Evolutionary conservation across 176 grass and related monocot species (phyloP).

Genomic region (Oryza nivara): DNA sequence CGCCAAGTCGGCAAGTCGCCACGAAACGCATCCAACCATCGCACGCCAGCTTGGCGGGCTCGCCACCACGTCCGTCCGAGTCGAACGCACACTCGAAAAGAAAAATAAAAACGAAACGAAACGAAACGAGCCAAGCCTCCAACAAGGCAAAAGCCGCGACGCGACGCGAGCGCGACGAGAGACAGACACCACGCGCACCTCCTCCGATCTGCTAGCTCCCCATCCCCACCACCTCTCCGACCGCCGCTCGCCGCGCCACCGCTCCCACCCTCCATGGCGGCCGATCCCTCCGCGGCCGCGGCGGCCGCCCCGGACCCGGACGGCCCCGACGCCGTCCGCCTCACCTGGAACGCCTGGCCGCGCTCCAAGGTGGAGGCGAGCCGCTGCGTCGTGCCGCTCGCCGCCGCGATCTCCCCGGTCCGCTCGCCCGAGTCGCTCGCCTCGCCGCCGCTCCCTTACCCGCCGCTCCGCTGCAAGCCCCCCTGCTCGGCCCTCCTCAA

Average conservation of each 20-base stretch:
- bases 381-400: slow-evolving; percentile 90
- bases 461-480: slow-evolving; percentile 88
- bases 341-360: slow-evolving; percentile 89
- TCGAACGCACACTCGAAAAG: background rate
- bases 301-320: slow-evolving; percentile 53
- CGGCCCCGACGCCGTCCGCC: slow-evolving; percentile 79
- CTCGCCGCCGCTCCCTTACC: slow-evolving; percentile 69
- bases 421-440: slow-evolving; percentile 57
- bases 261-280: slow-evolving; percentile 3
- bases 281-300: slow-evolving; percentile 20
- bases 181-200: background rate
- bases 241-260: slow-evolving; percentile 5
- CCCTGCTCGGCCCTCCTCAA: slow-evolving; percentile 83
- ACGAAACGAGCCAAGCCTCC: background rate
- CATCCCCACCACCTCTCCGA: background rate
- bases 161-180: background rate
- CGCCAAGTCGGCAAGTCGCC: too few species aligned
- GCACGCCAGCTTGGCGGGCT: too few species aligned
- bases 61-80: too few species aligned
- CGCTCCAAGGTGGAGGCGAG: slow-evolving; percentile 97
- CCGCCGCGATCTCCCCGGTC: slow-evolving; percentile 63
- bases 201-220: slow-evolving; percentile 38
- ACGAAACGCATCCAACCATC: too few species aligned
- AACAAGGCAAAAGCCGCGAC: background rate
- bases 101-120: background rate